Evolutionary conservation across 2,329 filamentous ascomycete genomes (phyloP), one percentile per base, ranked within the genome.

Genomic region (Calonectria ilicicola): DNA sequence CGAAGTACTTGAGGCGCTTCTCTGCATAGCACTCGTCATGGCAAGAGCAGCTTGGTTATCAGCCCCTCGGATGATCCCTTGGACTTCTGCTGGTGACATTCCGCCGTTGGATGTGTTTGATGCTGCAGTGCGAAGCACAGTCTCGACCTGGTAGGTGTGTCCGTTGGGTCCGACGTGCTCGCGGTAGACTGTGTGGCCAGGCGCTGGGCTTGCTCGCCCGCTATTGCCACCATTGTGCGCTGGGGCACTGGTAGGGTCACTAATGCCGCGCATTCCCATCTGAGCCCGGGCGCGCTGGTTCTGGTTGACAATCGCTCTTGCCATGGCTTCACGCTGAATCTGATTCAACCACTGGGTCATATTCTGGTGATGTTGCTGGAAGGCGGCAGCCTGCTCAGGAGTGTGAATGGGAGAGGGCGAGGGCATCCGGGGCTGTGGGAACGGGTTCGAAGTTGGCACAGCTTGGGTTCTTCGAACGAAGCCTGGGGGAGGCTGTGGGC

Each of bases 21-120:
- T 84, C 51, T 89, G 87, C 86, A 90, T 88, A 42, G 88, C 86
- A 74, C 84, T 86, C 7, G 86, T 83, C 83, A 88, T 87, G 62
- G 86, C 86, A 64, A 84, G 83, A 2, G 86, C 84, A 3, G 86
- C 85, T 74, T 88, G 85, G 40, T 80, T 83, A 77, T 90, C 88
- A 7, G 85, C 86, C 40, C 82, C 82, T 35, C 86, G 85, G 14
- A 89, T 77, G 35, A 88, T 85, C 67, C 84, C 87, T 60, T 87
- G 86, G 3, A 87, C 81, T 17, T 90, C 88, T 27, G 81, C 78
- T 3, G 84, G 80, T 15, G 86, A 85, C 35, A 88, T 77, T 9
- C 80, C 81, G 15, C 79, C 80, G 44, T 78, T 75, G 3, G 75
- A 69, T 19, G 65, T 72, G 10, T 74, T 72, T 21, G 74, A 62